Evolutionary conservation across 1,284 basidiomycete genomes (phyloP).

Genomic region (Ganoderma sinense): DNA sequence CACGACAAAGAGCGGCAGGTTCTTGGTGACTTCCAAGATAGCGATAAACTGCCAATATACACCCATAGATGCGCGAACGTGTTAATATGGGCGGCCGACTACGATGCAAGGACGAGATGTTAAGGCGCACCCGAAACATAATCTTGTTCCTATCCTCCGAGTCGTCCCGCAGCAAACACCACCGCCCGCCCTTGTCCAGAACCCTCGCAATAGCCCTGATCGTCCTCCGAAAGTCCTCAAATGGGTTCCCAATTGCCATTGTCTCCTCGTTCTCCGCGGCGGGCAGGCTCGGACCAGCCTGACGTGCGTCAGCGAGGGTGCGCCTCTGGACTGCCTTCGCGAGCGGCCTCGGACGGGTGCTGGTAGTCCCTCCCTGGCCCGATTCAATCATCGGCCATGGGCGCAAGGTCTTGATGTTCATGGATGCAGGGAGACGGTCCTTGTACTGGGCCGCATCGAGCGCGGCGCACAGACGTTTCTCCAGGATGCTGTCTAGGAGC

Average conservation of each 20-base stretch:
- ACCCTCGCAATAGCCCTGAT: conserved; percentile 39
- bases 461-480: conserved; percentile 36
- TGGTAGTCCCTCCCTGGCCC: not conserved
- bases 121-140: conserved; percentile 39
- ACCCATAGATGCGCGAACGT: not conserved
- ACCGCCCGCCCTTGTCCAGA: conserved; percentile 34
- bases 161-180: conserved; percentile 37
- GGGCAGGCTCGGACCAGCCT: not conserved
- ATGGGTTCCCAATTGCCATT: conserved; percentile 37
- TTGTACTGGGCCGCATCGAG: conserved; percentile 35
- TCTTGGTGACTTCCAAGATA: conserved; percentile 36
- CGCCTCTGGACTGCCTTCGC: conserved; percentile 11
- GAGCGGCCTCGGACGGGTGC: not conserved
- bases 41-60: conserved; percentile 38
- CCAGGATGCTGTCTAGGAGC: conserved; percentile 33
- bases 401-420: conserved; percentile 24
- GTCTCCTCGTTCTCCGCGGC: not conserved
- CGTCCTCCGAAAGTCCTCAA: conserved; percentile 45
- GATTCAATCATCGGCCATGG: not conserved
- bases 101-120: not conserved
- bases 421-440: conserved; percentile 22
- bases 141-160: conserved; percentile 31
- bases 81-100: not conserved
- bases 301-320: conserved; percentile 23
- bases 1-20: conserved; percentile 43